Evolutionary conservation across 163 green algal species (phyloP).

Genomic region (Chlamydomonas reinhardtii): DNA sequence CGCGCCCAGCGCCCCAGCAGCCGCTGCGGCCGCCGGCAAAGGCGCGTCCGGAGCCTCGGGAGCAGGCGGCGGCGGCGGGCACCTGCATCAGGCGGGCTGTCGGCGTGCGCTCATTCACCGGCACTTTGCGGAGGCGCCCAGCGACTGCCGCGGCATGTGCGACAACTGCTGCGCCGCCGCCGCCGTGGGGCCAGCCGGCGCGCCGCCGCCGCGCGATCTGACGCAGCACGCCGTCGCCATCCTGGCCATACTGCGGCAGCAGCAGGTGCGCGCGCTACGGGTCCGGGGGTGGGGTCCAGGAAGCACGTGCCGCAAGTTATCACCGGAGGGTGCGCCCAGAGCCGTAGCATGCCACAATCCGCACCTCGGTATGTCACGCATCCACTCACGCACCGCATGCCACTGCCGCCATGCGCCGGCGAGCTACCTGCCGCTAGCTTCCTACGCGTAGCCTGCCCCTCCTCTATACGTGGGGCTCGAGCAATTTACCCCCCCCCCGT

Average conservation of each 20-base stretch:
- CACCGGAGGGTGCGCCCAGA: too few species aligned
- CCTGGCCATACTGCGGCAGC: constrained; percentile 27
- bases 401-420: too few species aligned
- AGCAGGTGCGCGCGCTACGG: constrained; percentile 36
- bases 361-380: too few species aligned
- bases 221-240: background rate
- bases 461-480: too few species aligned
- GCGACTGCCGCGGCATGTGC: constrained; percentile 57
- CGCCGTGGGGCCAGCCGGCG: too few species aligned
- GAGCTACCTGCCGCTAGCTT: too few species aligned
- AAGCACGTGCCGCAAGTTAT: too few species aligned
- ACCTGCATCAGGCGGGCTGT: constrained; percentile 43
- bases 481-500: too few species aligned
- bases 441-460: too few species aligned
- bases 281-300: too few species aligned
- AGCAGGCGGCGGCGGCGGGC: background rate
- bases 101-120: constrained; percentile 58
- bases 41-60: constrained; percentile 1
- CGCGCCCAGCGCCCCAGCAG: background rate
- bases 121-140: constrained; percentile 71
- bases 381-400: too few species aligned
- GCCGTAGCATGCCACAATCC: too few species aligned
- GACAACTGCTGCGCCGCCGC: constrained; percentile 41
- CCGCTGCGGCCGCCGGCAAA: background rate
- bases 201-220: background rate